phyloP scores from a whole-genome alignment of 2,329 filamentous ascomycete species.

The Didymella lethalis region DNA sequence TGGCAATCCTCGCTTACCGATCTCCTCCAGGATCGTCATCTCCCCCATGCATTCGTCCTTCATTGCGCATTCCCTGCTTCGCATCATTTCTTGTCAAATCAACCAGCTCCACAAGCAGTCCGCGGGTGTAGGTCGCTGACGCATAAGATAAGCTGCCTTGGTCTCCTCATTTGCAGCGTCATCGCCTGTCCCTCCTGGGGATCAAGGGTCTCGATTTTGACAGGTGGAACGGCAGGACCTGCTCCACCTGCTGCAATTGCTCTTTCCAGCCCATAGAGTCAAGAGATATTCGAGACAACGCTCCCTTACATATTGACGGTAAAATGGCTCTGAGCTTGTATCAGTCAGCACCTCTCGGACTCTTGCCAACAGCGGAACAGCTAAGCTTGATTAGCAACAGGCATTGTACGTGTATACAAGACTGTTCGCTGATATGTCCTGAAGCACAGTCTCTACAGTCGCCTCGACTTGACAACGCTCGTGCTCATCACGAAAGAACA shows the following conservation, averaged over 20 bases:
- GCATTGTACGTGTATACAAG: not conserved
- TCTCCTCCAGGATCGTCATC: conserved; percentile 20
- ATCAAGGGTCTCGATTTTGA: conserved; percentile 3
- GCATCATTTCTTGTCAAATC: conserved; percentile 14
- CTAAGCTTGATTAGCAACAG: not conserved
- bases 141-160: conserved; percentile 8
- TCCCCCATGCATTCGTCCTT: not conserved
- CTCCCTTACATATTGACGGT: not conserved
- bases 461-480: not conserved
- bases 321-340: not conserved
- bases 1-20: conserved; percentile 28
- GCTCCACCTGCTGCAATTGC: conserved; percentile 9
- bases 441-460: not conserved
- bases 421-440: not conserved
- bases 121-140: conserved; percentile 15
- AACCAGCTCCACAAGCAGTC: conserved; percentile 10
- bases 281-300: not conserved
- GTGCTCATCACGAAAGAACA: not conserved
- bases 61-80: conserved; percentile 19
- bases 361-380: not conserved
- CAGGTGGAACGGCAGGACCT: not conserved
- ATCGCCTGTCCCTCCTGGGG: not conserved
- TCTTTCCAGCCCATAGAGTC: not conserved
- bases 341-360: not conserved
- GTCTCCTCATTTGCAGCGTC: not conserved